phyloP scores from a whole-genome alignment of 208 protist genomes.

The Wallacemonas collosoma region DNA sequence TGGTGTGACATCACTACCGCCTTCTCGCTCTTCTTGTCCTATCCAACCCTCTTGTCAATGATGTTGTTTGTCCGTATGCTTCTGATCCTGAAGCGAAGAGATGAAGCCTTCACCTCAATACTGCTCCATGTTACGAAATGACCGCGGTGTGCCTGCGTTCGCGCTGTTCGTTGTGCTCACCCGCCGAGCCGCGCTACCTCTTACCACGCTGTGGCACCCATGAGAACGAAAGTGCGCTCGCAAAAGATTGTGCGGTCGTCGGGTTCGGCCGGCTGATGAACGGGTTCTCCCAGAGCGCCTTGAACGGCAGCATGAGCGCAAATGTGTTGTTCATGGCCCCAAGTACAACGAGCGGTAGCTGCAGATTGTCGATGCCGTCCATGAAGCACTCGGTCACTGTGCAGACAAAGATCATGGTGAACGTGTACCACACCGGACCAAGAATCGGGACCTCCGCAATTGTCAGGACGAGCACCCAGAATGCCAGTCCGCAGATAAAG shows the following conservation, averaged over 20 bases:
- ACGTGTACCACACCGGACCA: conserved; percentile 48
- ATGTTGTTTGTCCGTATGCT: too few species aligned
- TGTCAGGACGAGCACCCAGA: conserved; percentile 70
- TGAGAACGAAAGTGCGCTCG: conserved; percentile 45
- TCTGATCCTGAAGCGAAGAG: too few species aligned
- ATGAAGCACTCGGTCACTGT: conserved; percentile 87
- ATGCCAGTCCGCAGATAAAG: conserved; percentile 63
- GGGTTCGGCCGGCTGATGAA: conserved; percentile 45
- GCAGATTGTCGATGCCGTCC: conserved; percentile 89
- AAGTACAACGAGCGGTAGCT: conserved; percentile 84
- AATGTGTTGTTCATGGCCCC: conserved; percentile 71
- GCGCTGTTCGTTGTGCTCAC: not conserved
- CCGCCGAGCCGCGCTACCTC: not conserved
- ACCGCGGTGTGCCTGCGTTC: too few species aligned
- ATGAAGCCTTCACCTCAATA: too few species aligned
- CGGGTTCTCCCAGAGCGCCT: conserved; percentile 56
- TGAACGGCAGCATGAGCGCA: conserved; percentile 45
- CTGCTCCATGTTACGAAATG: too few species aligned
- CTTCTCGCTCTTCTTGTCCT: too few species aligned
- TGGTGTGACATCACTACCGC: too few species aligned
- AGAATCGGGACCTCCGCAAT: conserved; percentile 55
- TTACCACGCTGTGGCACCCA: conserved; percentile 18
- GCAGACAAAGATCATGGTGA: conserved; percentile 70
- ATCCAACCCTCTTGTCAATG: too few species aligned
- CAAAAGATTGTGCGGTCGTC: conserved; percentile 45